Evolutionary conservation across 78 protist genomes (phyloP).

Genomic region (Parvularia atlantis): DNA sequence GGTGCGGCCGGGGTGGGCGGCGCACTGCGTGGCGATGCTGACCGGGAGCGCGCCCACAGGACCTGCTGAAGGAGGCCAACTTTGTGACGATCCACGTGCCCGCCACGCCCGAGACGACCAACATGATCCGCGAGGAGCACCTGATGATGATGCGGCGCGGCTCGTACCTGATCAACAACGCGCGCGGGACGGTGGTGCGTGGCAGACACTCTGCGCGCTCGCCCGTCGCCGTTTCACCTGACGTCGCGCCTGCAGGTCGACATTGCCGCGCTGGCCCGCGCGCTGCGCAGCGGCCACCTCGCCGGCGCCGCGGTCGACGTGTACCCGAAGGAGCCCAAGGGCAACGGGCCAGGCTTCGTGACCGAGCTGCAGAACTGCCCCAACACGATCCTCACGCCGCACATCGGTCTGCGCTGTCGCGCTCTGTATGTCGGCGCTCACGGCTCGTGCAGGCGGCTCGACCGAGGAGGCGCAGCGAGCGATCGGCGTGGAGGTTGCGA

Average conservation of each 20-base stretch:
- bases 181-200: slow-evolving; percentile 59
- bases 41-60: slow-evolving; percentile 22
- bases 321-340: slow-evolving; percentile 72
- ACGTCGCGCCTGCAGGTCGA: slow-evolving; percentile 15
- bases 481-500: slow-evolving; percentile 80
- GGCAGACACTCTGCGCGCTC: background rate
- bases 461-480: slow-evolving; percentile 88
- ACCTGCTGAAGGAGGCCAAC: slow-evolving; percentile 38
- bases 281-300: slow-evolving; percentile 62
- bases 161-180: slow-evolving; percentile 59
- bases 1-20: background rate
- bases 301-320: slow-evolving; percentile 83
- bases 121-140: slow-evolving; percentile 42
- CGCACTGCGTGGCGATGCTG: too few species aligned
- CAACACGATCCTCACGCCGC: slow-evolving; percentile 84
- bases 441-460: slow-evolving; percentile 48
- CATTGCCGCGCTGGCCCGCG: slow-evolving; percentile 52
- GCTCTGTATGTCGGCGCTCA: background rate
- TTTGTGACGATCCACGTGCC: slow-evolving; percentile 88
- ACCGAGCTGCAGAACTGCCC: slow-evolving; percentile 47
- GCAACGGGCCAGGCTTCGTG: slow-evolving; percentile 47
- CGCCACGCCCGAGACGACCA: slow-evolving; percentile 41
- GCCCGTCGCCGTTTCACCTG: background rate
- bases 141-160: slow-evolving; percentile 56
- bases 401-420: slow-evolving; percentile 49